phyloP scores from a whole-genome alignment of 1,139 yeast genomes.

The Taphrina confusa region DNA sequence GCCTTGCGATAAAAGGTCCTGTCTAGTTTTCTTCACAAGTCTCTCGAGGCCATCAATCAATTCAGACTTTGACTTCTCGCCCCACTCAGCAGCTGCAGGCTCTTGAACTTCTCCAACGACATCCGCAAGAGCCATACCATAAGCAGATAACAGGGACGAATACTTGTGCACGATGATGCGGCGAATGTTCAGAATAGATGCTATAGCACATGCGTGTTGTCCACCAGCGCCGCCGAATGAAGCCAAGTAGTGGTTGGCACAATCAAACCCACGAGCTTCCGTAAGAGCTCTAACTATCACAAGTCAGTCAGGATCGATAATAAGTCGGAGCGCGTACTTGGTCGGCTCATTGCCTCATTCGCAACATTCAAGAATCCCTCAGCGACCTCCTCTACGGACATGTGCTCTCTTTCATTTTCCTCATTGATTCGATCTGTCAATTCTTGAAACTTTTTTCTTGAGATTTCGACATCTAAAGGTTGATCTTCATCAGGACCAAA shows the following conservation, averaged over 20 bases:
- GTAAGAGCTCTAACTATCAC: slow-evolving; percentile 51
- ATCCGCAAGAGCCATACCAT: slow-evolving; percentile 58
- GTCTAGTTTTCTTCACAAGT: slow-evolving; percentile 47
- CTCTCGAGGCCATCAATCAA: slow-evolving; percentile 48
- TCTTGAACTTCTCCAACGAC: slow-evolving; percentile 61
- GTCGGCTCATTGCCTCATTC: slow-evolving; percentile 56
- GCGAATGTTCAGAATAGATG: slow-evolving; percentile 51
- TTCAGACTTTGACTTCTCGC: slow-evolving; percentile 44
- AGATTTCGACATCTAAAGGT: slow-evolving; percentile 52
- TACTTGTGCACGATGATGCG: slow-evolving; percentile 53
- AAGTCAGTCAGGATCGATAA: not conserved
- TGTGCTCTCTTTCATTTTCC: slow-evolving; percentile 45
- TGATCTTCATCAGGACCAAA: slow-evolving; percentile 58
- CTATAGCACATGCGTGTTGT: slow-evolving; percentile 56
- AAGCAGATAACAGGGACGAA: slow-evolving; percentile 56
- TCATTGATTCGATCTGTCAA: slow-evolving; percentile 51
- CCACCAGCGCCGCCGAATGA: slow-evolving; percentile 62
- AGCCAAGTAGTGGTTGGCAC: slow-evolving; percentile 52
- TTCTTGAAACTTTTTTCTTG: slow-evolving; percentile 49
- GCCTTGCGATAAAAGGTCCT: slow-evolving; percentile 54
- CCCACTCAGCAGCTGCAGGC: slow-evolving; percentile 52
- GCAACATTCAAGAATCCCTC: slow-evolving; percentile 56
- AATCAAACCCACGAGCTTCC: slow-evolving; percentile 55
- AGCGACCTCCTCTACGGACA: slow-evolving; percentile 54
- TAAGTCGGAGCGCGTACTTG: slow-evolving; percentile 40